Conservation (phyloP, 2,329 filamentous ascomycete genomes). For the Pestalotiopsis sp. region DNA sequence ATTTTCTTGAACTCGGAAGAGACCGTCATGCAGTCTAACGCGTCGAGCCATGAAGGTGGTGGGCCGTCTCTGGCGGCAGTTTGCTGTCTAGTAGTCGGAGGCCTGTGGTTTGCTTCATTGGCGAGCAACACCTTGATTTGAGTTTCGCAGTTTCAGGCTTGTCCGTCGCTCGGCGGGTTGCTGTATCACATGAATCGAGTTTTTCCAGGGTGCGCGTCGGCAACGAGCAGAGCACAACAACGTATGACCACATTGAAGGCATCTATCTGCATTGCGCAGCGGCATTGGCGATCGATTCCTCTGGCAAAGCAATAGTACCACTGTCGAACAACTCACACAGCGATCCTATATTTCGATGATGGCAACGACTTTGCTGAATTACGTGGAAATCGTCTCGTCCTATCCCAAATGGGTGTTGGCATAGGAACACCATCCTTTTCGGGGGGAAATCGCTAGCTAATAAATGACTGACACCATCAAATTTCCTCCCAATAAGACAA, state of each 20-base stretch:
- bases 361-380: neutral
- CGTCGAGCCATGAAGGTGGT: neutral
- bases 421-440: neutral
- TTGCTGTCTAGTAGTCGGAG: neutral
- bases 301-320: neutral
- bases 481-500: conserved; percentile 7
- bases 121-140: neutral
- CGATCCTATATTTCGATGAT: neutral
- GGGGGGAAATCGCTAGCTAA: neutral
- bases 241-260: neutral
- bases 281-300: neutral
- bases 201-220: neutral
- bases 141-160: neutral
- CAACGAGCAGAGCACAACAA: neutral
- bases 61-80: neutral
- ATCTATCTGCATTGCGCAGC: neutral
- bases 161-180: neutral
- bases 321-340: neutral
- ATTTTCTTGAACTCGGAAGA: neutral
- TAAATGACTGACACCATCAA: conserved; percentile 1
- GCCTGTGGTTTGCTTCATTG: neutral
- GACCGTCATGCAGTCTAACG: neutral
- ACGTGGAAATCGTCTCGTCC: neutral
- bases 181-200: neutral
- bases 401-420: conserved; percentile 4